Evolutionary conservation across 2,329 filamentous ascomycete genomes (phyloP).

Genomic region (Stemphylium vesicarium): DNA sequence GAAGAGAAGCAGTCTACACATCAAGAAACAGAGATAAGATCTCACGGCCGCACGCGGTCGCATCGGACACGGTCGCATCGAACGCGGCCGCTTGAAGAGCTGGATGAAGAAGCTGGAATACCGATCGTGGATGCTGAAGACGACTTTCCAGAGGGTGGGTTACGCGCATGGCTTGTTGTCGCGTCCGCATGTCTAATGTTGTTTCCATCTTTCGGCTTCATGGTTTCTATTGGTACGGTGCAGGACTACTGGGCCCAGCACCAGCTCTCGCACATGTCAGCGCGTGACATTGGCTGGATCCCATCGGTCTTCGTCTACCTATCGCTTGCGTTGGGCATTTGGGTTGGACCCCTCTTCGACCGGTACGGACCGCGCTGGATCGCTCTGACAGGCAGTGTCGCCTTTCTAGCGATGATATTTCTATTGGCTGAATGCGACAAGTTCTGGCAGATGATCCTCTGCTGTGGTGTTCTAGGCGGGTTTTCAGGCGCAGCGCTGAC

Average conservation of each 20-base stretch:
- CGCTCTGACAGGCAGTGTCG: slow-evolving; percentile 35
- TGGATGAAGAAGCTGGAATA: slow-evolving; percentile 16
- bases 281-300: slow-evolving; percentile 80
- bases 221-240: slow-evolving; percentile 69
- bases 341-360: slow-evolving; percentile 77
- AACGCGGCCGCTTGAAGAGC: slow-evolving; percentile 2
- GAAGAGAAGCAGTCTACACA: slow-evolving; percentile 22
- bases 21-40: slow-evolving; percentile 13
- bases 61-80: slow-evolving; percentile 10
- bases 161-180: slow-evolving; percentile 51
- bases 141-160: slow-evolving; percentile 49
- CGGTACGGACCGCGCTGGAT: slow-evolving; percentile 47
- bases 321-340: slow-evolving; percentile 81
- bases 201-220: slow-evolving; percentile 47
- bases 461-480: slow-evolving; percentile 50
- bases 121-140: slow-evolving; percentile 35
- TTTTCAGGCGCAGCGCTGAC: slow-evolving; percentile 48
- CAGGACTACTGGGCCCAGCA: slow-evolving; percentile 78
- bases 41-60: slow-evolving; percentile 13
- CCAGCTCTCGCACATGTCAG: slow-evolving; percentile 69
- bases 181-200: slow-evolving; percentile 44
- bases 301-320: slow-evolving; percentile 86
- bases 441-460: slow-evolving; percentile 54
- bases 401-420: slow-evolving; percentile 40
- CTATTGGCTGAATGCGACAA: slow-evolving; percentile 42